Evolutionary conservation across 257 asterid species (phyloP), one percentile per base, ranked within the genome.

Genomic region (Nicotiana attenuata): DNA sequence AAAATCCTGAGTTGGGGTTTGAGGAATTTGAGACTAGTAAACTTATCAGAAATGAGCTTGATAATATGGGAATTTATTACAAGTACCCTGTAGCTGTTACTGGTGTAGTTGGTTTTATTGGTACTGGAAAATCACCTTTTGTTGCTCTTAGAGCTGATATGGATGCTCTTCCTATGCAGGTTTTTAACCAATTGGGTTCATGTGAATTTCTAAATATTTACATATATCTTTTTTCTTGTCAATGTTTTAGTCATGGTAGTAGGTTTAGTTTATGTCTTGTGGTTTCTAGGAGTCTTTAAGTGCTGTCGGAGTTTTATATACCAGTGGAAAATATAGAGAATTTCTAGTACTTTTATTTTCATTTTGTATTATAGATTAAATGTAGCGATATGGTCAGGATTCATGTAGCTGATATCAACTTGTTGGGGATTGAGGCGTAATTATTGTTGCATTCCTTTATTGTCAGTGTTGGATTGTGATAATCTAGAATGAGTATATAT

Each of bases 111-210:
- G 95, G 90, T 50, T 88, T 65, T 57, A 86, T 91, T 84, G 97
- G 97, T 22, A 86, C 89, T 35, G 95, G 95, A 35, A 83, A 89
- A 13, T 88, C 91, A 26, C 95, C 97, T 10, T 90, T 90, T 86
- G 91, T 92, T 26, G 97, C 92, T 45, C 56, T 92, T 28, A 87
- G 94, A 89, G 97, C 94, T 19, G 95, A 92, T 84, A 91, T 92
- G 93, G 97, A 91, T 80, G 95, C 97, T 69, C 89, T 91, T 75
- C 81, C 91, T 63, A 85, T 90, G 85, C 89, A 91, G 92, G 97
- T 89, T 82, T 67, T 10, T 56, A 19, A 28, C 38, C 28, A 64
- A 55, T 56, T 63, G 8, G 53, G 1, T 29, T 41, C 26, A 17
- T 60, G 10, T 75, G 50, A 17, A 52, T 53, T n/a, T 35, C n/a